These are phyloP conservation scores for Diaporthe humulicola DNA, from an alignment of 2,329 filamentous ascomycete genomes.

Conservation along the genomic window DNA sequence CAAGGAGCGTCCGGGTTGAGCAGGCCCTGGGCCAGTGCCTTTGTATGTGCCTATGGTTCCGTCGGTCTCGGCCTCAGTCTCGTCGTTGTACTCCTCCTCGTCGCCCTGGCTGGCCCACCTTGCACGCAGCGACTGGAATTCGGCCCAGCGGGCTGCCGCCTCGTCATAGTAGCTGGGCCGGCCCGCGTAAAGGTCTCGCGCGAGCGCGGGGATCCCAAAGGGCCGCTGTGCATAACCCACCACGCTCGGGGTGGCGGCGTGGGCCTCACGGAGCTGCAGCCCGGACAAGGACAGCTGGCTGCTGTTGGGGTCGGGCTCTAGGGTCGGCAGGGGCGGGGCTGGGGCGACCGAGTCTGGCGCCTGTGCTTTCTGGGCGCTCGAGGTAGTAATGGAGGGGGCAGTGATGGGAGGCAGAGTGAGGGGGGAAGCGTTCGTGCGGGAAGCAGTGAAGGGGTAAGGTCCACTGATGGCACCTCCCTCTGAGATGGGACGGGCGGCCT, in stretches of 20 bases:
- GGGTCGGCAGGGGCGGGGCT: not conserved
- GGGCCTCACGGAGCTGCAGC: not conserved
- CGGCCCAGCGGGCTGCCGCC: not conserved
- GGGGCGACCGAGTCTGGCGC: too few species aligned
- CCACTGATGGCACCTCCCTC: too few species aligned
- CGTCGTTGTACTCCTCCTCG: not conserved
- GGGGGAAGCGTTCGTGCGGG: not conserved
- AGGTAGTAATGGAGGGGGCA: not conserved
- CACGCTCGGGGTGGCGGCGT: not conserved
- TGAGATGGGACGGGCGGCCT: not conserved
- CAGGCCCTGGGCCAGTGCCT: too few species aligned
- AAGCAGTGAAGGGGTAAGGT: not conserved
- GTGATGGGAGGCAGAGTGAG: not conserved
- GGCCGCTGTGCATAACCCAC: not conserved
- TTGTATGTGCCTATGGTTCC: not conserved
- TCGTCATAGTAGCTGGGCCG: constrained; percentile 19
- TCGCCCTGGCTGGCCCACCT: not conserved
- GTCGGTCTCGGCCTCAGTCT: not conserved
- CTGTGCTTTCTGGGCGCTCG: not conserved
- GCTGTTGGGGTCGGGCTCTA: not conserved
- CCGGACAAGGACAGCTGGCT: too few species aligned
- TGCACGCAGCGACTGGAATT: not conserved
- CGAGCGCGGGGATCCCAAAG: constrained; percentile 11
- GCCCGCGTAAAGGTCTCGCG: not conserved
- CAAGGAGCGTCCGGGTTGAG: not conserved